Conservation (phyloP, 1,284 basidiomycete genomes). For the Fistulina hepatica region DNA sequence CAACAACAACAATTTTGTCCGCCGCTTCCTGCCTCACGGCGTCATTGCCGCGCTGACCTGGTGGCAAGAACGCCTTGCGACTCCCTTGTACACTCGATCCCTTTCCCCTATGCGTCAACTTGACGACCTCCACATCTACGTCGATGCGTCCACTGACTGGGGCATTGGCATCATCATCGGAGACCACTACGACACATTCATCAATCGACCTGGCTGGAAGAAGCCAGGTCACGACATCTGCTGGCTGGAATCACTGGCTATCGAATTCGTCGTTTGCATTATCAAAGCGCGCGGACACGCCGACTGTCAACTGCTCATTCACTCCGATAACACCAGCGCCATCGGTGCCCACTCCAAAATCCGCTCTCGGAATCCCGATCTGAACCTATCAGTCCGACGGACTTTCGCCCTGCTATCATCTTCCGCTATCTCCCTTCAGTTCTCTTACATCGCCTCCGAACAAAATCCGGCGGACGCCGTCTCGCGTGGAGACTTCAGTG, state of each 20-base stretch:
- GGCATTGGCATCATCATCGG: constrained; percentile 22
- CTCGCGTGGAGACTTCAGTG: constrained; percentile 1
- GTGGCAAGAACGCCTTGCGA: constrained; percentile 16
- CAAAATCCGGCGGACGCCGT: constrained; percentile 9
- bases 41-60: constrained; percentile 15
- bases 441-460: constrained; percentile 6
- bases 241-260: constrained; percentile 20
- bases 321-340: constrained; percentile 23
- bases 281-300: constrained; percentile 2
- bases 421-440: not conserved
- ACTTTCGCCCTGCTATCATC: constrained; percentile 3
- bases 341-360: constrained; percentile 18
- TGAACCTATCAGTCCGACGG: constrained; percentile 9
- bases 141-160: constrained; percentile 21
- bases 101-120: constrained; percentile 5
- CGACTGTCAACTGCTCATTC: constrained; percentile 10
- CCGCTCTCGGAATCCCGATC: constrained; percentile 14
- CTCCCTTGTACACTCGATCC: not conserved
- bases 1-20: not conserved
- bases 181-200: constrained; percentile 10
- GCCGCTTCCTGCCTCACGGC: constrained; percentile 6
- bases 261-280: constrained; percentile 14
- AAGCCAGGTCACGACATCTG: constrained; percentile 17
- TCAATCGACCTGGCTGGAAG: constrained; percentile 11
- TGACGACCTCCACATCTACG: constrained; percentile 14